Evolutionary conservation across 75 land plant genomes (phyloP).

Genomic region (Larix kaempferi): DNA sequence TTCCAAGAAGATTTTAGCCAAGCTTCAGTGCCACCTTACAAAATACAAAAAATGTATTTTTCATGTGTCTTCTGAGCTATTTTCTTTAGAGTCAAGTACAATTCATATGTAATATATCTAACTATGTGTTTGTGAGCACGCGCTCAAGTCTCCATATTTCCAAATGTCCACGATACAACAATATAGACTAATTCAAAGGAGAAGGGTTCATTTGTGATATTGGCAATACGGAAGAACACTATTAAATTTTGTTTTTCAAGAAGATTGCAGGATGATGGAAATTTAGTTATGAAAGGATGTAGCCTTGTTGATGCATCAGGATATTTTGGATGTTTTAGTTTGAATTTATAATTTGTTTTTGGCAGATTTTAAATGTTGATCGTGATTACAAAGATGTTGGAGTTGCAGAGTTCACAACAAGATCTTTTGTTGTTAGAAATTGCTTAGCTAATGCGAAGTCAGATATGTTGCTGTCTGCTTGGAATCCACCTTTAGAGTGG

Average conservation of each 20-base stretch:
- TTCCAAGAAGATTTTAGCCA: too few species aligned
- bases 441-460: constrained; percentile 85
- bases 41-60: neutral
- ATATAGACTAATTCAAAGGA: too few species aligned
- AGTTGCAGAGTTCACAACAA: constrained; percentile 78
- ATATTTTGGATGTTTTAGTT: neutral
- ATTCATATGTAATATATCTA: too few species aligned
- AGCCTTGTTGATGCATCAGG: too few species aligned
- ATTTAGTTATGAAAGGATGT: neutral
- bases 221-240: neutral
- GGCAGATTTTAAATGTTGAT: constrained; percentile 91
- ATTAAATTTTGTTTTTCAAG: neutral
- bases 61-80: neutral
- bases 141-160: neutral
- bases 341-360: neutral
- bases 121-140: too few species aligned
- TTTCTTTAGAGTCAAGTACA: neutral
- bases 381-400: constrained; percentile 98
- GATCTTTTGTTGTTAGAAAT: constrained; percentile 89
- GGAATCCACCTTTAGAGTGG: constrained; percentile 98
- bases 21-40: too few species aligned
- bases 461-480: constrained; percentile 82
- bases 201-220: neutral
- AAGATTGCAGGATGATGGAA: neutral
- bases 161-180: neutral